phyloP scores from a whole-genome alignment of 768 basidiomycete genomes.

The Coprinopsis strossmayeri region DNA sequence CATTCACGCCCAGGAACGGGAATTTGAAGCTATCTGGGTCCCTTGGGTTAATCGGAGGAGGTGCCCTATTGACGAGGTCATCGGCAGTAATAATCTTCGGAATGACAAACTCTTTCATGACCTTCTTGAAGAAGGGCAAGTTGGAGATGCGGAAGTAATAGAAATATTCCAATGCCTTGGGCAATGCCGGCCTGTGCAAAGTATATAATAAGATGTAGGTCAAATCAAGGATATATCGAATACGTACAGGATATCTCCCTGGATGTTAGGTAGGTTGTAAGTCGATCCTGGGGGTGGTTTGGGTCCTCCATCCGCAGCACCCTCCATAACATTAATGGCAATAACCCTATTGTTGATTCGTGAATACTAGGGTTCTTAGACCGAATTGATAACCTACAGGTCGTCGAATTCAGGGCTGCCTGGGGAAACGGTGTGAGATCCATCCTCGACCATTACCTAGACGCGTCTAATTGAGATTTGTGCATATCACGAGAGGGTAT shows the following conservation, averaged over 20 bases:
- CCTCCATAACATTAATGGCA: constrained; percentile 8
- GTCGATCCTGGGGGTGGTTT: not conserved
- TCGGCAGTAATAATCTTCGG: constrained; percentile 13
- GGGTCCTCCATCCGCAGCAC: not conserved
- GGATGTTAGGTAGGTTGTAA: constrained; percentile 13
- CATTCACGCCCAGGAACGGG: constrained; percentile 40
- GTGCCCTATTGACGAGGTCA: constrained; percentile 6
- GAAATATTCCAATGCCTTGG: constrained; percentile 15
- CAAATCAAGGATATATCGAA: not conserved
- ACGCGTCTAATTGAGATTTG: too few relatives aligned
- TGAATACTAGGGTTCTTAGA: not conserved
- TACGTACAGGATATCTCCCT: constrained; percentile 15
- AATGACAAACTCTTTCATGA: constrained; percentile 11
- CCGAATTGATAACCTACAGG: constrained; percentile 10
- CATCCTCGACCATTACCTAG: constrained; percentile 1
- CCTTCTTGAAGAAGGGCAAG: constrained; percentile 6
- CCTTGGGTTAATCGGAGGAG: constrained; percentile 4
- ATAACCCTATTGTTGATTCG: not conserved
- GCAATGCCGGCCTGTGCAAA: constrained; percentile 10
- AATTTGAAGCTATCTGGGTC: constrained; percentile 5
- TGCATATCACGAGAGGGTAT: not conserved
- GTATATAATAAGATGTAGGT: not conserved
- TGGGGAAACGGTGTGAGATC: not conserved
- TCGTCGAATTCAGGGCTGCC: constrained; percentile 11
- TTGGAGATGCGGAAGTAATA: constrained; percentile 14